Base-by-base conservation (phyloP, 1,139 yeast genomes). In the Candida sojae region DNA sequence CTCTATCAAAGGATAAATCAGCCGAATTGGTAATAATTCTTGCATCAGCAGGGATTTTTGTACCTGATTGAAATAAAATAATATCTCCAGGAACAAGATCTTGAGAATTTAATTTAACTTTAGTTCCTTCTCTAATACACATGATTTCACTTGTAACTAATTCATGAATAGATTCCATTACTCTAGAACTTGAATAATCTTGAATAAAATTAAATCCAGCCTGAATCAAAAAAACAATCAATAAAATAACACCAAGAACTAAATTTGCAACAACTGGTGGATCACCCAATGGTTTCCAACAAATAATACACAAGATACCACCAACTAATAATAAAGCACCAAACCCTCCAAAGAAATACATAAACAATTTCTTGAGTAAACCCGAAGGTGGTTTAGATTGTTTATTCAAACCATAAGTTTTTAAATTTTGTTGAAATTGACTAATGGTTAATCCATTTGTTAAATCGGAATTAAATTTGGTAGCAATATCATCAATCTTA, bases 251-350 rank as follows among this genome's bases (percentile, higher is more conserved):
- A 32, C 80, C 82, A 40, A 78, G 67, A 12, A 73, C 73, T 50
- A 77, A 63, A 56, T 79, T 79, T 5, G 82, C 70, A 21, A 68
- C 56, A 0, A 73, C 71, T 3, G 83, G 83, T 23, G 83, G 83
- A 33, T 73, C 61, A 12, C 83, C 82, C 44, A 79, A 62, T 1
- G 83, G 83, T 51, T 75, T 76, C 80, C 82, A 79, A 34, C 75
- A 63, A 38, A 79, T 59, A 45, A 74, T 66, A 53, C 77, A 75
- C 37, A 79, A 63, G n/a, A 78, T 59, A 45, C 79, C 81, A 52
- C 77, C 80, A 39, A 64, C 59, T 51, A 76, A 59, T 42, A 79
- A 63, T 43, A 79, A 60, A 1, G 67, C 56, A 36, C 84, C 82
- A 57, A 79, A 79, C 2, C 83, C 83, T 47, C 82, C 81, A 62